Conservation (phyloP, 2,329 filamentous ascomycete species). For the Sporothrix variecibatus region DNA sequence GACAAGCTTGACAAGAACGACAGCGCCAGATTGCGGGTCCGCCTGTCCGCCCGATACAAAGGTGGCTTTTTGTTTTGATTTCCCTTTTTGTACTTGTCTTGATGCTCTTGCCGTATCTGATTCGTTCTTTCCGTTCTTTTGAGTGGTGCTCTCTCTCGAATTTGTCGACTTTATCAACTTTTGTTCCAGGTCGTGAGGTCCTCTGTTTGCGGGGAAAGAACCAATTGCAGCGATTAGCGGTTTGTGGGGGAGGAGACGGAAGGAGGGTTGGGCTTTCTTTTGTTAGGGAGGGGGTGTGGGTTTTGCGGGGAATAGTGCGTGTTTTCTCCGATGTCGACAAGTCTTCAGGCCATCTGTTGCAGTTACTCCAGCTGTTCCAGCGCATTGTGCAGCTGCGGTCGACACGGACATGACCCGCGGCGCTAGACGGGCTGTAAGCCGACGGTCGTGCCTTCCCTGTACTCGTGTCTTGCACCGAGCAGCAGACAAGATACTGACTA, state of each 20-base stretch:
- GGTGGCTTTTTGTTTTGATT: background rate
- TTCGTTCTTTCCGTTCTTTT: background rate
- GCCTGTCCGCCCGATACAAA: background rate
- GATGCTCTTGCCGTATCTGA: background rate
- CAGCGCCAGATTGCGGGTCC: slow-evolving; percentile 5
- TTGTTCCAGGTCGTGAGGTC: background rate
- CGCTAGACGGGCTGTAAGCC: background rate
- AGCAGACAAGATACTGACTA: background rate
- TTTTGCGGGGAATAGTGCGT: background rate
- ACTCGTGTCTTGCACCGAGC: background rate
- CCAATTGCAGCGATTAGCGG: background rate
- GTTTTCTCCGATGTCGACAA: background rate
- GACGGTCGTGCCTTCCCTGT: background rate
- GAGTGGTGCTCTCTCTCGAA: background rate
- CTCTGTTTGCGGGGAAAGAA: background rate
- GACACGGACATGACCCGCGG: background rate
- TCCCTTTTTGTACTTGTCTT: background rate
- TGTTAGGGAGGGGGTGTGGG: background rate
- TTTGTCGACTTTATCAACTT: background rate
- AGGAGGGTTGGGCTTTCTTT: background rate
- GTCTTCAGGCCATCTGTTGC: too few species aligned
- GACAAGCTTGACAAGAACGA: background rate
- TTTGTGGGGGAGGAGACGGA: background rate
- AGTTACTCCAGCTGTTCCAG: background rate
- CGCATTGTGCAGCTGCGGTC: background rate